Base-by-base conservation (phyloP, 176 grass and related monocot genomes). In the Triticum turgidum region DNA sequence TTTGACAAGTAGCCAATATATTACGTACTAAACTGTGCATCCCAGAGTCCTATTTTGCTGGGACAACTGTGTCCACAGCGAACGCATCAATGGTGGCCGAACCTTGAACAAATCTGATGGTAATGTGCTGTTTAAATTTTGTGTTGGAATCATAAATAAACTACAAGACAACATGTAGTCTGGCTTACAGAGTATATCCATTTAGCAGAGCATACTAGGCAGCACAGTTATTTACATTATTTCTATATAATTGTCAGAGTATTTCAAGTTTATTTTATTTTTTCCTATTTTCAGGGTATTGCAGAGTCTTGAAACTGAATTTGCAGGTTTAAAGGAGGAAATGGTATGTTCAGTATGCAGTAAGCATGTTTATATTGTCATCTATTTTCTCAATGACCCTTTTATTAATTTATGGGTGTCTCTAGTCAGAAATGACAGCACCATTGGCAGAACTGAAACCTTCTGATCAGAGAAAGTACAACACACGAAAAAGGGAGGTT, bases 221-320 rank as follows among this genome's bases (percentile, higher is more conserved):
- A 47, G n/a, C 62, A 0, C 11, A 12, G 3, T 67, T 85, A 81
- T 69, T 18, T 80, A 33, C 34, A 45, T 51, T 2, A 5, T 27
- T 61, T 37, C 32, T 21, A 7, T 75, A 68, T 52, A 52, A 69
- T 61, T 76, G 76, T 63, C 49, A 78, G 41, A 78, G 82, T 45
- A 37, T 69, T 76, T 75, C 12, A n/a, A 44, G 1, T 42, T n/a
- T 78, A 39, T 81, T 66, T 71, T 18, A 22, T 25, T 30, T 76
- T 80, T 73, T 61, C 11, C 85, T 13, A 47, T 75, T 65, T 85
- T 61, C 89, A 98, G 96, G 81, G 81, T 98, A 32, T 87, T 98
- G 89, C 86, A 95, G 69, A 91, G 89, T 80, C 85, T 98, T 78
- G 93, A 98, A 91, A 87, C 86, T 86, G 96, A 95, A 86, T 98